These are phyloP conservation scores for Heterococcus sp. DNA, from an alignment of 108 stramenopile genomes.

Conservation along the genomic window DNA sequence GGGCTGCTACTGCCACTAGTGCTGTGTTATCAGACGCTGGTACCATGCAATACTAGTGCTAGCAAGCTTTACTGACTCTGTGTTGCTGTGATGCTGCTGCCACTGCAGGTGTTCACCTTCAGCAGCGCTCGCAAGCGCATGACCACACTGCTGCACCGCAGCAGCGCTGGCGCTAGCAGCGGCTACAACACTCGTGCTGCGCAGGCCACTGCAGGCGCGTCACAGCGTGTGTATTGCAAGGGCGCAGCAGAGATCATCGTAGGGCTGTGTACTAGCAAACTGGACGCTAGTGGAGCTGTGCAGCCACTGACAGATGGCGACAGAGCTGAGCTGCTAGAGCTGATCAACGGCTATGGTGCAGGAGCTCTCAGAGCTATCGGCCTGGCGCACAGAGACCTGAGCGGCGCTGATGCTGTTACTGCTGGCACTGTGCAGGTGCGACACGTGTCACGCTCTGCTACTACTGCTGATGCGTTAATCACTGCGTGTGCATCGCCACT, in stretches of 20 bases:
- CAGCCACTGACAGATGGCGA: conserved; percentile 14
- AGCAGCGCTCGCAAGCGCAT: conserved; percentile 49
- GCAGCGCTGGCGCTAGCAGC: neutral
- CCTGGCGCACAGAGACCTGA: conserved; percentile 37
- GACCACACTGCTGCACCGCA: conserved; percentile 17
- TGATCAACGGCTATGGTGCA: conserved; percentile 18
- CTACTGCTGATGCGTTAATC: too few relatives aligned
- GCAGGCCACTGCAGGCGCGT: conserved; percentile 21
- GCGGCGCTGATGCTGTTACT: neutral
- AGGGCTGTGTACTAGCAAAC: neutral
- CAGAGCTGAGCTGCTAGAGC: conserved; percentile 6
- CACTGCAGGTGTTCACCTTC: conserved; percentile 53
- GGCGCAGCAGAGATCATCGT: conserved; percentile 49
- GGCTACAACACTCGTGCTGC: too few relatives aligned
- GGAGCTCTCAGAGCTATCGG: conserved; percentile 26
- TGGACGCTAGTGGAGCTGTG: neutral
- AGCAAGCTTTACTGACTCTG: too few relatives aligned
- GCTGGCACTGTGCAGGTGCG: too few relatives aligned
- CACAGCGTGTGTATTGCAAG: conserved; percentile 51
- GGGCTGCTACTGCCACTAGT: too few relatives aligned
- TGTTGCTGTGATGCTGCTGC: too few relatives aligned
- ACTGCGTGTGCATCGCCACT: too few relatives aligned
- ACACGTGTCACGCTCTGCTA: too few relatives aligned
- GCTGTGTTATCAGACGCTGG: too few relatives aligned
- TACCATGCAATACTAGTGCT: too few relatives aligned